Evolutionary conservation across 345 rosid species (phyloP).

Genomic region (Tarenaya hassleriana): DNA sequence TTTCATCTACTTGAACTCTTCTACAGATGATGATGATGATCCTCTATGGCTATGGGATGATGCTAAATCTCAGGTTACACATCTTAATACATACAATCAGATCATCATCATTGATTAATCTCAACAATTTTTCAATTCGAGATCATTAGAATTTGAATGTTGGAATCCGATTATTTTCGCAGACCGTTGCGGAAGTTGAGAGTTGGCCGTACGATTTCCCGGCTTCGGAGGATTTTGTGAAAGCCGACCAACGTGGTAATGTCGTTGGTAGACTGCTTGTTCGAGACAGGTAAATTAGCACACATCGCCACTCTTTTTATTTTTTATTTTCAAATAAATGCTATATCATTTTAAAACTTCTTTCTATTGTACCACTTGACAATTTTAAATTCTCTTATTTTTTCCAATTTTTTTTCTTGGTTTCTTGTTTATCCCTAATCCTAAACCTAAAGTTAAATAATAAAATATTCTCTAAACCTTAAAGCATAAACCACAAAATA

Average conservation of each 20-base stretch:
- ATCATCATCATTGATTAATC: background rate
- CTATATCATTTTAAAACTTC: too few species aligned
- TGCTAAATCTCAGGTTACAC: slow-evolving; percentile 70
- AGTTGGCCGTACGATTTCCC: slow-evolving; percentile 93
- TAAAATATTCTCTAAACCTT: too few species aligned
- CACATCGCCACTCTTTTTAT: background rate
- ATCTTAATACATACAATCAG: background rate
- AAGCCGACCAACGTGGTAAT: slow-evolving; percentile 62
- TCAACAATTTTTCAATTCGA: too few species aligned
- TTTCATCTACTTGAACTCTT: slow-evolving; percentile 69
- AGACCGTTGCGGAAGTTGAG: slow-evolving; percentile 64
- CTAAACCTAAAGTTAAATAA: too few species aligned
- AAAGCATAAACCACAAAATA: too few species aligned
- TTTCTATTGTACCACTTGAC: too few species aligned
- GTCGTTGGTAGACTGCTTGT: slow-evolving; percentile 62
- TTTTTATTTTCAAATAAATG: too few species aligned
- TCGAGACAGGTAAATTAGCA: slow-evolving; percentile 47
- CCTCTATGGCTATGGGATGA: slow-evolving; percentile 83
- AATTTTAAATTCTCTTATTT: background rate
- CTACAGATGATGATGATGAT: slow-evolving; percentile 40
- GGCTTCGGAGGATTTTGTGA: slow-evolving; percentile 74
- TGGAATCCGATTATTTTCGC: slow-evolving; percentile 6
- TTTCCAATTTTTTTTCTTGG: too few species aligned
- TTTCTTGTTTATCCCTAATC: too few species aligned
- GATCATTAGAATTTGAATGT: too few species aligned